Conservation (phyloP, 2,329 filamentous ascomycete species). For the Arthrobotrys megalospora region DNA sequence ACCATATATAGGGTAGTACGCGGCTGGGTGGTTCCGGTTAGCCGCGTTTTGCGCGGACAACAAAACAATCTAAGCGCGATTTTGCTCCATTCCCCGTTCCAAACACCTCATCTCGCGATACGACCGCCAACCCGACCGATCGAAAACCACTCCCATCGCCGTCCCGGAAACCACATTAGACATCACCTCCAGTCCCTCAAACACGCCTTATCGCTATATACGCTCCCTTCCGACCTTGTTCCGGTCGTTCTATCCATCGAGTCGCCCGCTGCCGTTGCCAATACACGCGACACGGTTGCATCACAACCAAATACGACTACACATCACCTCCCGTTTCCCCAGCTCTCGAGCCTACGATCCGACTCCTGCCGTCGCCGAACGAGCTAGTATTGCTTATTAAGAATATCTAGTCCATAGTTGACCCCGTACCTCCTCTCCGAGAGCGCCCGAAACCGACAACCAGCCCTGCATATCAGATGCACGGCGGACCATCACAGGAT, state of each 20-base stretch:
- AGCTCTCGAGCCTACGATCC: constrained; percentile 9
- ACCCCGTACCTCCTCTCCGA: background rate
- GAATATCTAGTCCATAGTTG: background rate
- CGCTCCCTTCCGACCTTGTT: constrained; percentile 7
- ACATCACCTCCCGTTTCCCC: background rate
- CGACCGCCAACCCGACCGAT: constrained; percentile 39
- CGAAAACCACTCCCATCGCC: constrained; percentile 5
- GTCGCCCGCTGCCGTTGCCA: background rate
- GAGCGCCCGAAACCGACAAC: constrained; percentile 16
- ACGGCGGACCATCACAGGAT: constrained; percentile 51
- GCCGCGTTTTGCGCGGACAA: constrained; percentile 59
- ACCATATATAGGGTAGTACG: background rate
- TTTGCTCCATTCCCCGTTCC: constrained; percentile 58
- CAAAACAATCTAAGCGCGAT: constrained; percentile 60
- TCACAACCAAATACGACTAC: constrained; percentile 20
- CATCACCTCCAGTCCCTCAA: background rate
- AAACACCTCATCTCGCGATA: constrained; percentile 60
- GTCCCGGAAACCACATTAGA: background rate
- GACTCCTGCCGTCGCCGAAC: background rate
- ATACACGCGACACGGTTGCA: constrained; percentile 57
- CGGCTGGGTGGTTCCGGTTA: constrained; percentile 26
- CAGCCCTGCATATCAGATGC: constrained; percentile 53
- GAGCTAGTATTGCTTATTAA: background rate
- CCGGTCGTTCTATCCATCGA: background rate
- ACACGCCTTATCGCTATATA: background rate